Conservation (phyloP, 2,329 filamentous ascomycete genomes). For the Thermoascus crustaceus region DNA sequence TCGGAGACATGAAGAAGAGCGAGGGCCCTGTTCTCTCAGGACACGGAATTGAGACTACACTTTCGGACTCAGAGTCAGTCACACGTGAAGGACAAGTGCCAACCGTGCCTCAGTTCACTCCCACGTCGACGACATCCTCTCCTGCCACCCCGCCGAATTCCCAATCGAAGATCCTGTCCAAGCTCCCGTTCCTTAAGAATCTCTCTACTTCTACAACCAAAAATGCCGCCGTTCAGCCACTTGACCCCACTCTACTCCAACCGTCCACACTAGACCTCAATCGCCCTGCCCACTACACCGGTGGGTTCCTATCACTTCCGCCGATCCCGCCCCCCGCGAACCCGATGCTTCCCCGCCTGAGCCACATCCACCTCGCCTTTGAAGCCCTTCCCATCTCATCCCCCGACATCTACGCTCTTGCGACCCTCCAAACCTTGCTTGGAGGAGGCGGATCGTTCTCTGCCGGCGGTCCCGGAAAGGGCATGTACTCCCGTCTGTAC, state of each 20-base stretch:
- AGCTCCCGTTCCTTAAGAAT: slow-evolving; percentile 83
- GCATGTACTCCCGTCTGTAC: slow-evolving; percentile 97
- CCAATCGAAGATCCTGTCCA: slow-evolving; percentile 62
- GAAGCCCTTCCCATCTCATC: slow-evolving; percentile 87
- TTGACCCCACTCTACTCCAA: slow-evolving; percentile 40
- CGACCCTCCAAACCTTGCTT: slow-evolving; percentile 88
- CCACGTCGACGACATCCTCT: slow-evolving; percentile 30
- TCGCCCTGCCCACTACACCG: slow-evolving; percentile 74
- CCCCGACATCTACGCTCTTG: slow-evolving; percentile 90
- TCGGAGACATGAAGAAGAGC: slow-evolving; percentile 73
- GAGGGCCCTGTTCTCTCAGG: slow-evolving; percentile 45
- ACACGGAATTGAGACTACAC: slow-evolving; percentile 49
- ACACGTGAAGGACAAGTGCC: slow-evolving; percentile 24
- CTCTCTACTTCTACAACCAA: slow-evolving; percentile 65
- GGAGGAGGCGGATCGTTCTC: slow-evolving; percentile 95
- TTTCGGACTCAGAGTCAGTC: slow-evolving; percentile 23
- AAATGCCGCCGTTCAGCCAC: slow-evolving; percentile 47
- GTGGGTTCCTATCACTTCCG: slow-evolving; percentile 82
- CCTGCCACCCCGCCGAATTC: slow-evolving; percentile 36
- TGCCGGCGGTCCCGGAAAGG: slow-evolving; percentile 91
- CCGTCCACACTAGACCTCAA: slow-evolving; percentile 49
- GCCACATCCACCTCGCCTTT: slow-evolving; percentile 91
- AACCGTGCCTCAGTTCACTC: slow-evolving; percentile 33
- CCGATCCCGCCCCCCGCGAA: slow-evolving; percentile 69
- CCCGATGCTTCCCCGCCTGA: slow-evolving; percentile 70